Evolutionary conservation across 495 filamentous ascomycete genomes (phyloP).

Genomic region (Talaromyces liani): DNA sequence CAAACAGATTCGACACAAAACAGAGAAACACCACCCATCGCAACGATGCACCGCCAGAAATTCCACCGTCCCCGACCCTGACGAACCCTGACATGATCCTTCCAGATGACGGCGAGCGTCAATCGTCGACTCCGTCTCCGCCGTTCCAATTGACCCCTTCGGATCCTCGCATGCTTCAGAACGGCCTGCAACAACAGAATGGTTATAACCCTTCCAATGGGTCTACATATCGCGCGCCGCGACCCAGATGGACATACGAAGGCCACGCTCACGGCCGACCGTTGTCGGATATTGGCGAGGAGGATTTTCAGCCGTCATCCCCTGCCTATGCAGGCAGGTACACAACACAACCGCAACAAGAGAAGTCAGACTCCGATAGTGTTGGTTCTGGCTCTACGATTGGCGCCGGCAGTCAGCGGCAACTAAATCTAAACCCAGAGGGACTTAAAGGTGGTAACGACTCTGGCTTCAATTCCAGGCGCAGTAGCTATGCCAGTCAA

Average conservation of each 20-base stretch:
- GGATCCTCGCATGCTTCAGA: background rate
- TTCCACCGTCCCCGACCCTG: constrained; percentile 67
- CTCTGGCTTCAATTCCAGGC: background rate
- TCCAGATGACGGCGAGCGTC: constrained; percentile 54
- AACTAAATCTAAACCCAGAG: constrained; percentile 2
- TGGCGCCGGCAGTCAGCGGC: constrained; percentile 26
- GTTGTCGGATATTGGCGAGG: constrained; percentile 69
- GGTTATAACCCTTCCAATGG: background rate
- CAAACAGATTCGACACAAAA: constrained; percentile 8
- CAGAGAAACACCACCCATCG: background rate
- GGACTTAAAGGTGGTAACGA: background rate
- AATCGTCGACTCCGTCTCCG: constrained; percentile 44
- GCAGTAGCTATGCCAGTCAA: constrained; percentile 6
- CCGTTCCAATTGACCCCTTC: constrained; percentile 20
- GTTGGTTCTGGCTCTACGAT: constrained; percentile 34
- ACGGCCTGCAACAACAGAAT: background rate
- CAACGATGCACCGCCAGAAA: constrained; percentile 2
- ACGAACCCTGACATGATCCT: constrained; percentile 95
- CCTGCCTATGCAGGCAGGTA: constrained; percentile 14
- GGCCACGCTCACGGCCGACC: constrained; percentile 52
- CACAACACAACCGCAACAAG: background rate
- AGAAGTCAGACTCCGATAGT: constrained; percentile 22
- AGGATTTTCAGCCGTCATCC: constrained; percentile 25
- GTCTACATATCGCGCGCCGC: constrained; percentile 26
- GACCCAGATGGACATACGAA: constrained; percentile 44